Evolutionary conservation across 148 eudicot species (phyloP).

Genomic region (Vaccinium darrowii): DNA sequence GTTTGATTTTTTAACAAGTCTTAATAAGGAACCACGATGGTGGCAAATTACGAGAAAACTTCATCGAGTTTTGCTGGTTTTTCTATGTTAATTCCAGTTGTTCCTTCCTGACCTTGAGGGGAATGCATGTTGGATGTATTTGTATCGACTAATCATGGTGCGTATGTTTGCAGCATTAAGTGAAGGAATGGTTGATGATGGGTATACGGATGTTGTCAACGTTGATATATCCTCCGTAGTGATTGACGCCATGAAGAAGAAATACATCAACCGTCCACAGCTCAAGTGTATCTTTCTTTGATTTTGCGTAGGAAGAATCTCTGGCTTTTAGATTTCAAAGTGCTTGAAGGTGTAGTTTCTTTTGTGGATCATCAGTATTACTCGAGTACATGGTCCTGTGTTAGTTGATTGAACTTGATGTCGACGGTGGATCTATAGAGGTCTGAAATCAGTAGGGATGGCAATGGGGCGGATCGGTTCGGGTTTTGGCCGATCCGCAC

Average conservation of each 20-base stretch:
- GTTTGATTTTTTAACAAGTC: not conserved
- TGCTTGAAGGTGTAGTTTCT: not conserved
- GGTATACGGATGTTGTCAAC: slow-evolving; percentile 68
- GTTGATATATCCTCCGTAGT: slow-evolving; percentile 83
- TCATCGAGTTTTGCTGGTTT: not conserved
- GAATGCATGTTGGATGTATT: not conserved
- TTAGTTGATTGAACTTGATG: not conserved
- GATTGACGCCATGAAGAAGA: slow-evolving; percentile 74
- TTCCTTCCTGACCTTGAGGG: not conserved
- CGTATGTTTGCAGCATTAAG: slow-evolving; percentile 60
- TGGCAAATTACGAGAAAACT: not conserved
- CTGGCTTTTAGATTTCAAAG: not conserved
- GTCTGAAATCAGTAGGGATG: no score
- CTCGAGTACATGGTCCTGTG: not conserved
- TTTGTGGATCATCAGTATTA: not conserved
- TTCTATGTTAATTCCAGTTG: not conserved
- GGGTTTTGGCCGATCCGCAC: no score
- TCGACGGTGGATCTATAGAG: not conserved
- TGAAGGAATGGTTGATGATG: slow-evolving; percentile 81
- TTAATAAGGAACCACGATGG: not conserved
- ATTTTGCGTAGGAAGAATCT: not conserved
- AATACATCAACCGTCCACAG: slow-evolving; percentile 48
- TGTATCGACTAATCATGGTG: not conserved
- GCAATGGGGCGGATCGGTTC: no score
- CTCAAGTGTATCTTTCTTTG: slow-evolving; percentile 60